Base-by-base conservation (phyloP, 1,139 yeast genomes). In the Kurtzmaniella quercitrusa region DNA sequence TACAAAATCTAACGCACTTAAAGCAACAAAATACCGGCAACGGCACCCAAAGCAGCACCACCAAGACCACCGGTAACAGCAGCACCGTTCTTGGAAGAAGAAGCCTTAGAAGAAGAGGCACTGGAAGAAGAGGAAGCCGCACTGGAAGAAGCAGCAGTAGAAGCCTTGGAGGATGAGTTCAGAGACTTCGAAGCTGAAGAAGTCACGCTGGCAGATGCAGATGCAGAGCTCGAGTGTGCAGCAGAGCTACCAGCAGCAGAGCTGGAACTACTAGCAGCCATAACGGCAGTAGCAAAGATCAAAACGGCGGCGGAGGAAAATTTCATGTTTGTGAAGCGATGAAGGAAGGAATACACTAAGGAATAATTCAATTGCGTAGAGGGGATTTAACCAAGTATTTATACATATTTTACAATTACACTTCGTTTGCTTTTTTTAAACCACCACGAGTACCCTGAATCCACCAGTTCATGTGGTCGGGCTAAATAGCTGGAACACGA, bases 11-110 rank as follows among this genome's bases (percentile, higher is more conserved):
- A 7, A 18, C 8, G 17, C 14, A 39, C 43, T 54, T 60, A 65
- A 49, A 65, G 55, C 53, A 64, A 62, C 46, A 62, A 54, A 43
- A 58, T 45, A 48, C 66, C 65, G 34, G 60, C 66, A 40, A 59
- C 46, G 31, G 62, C 68, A 44, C 61, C 65, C 41, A 62, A 51
- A 33, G 60, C 56, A 48, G 59, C 58, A 42, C 58, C 66, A 48
- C 50, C 53, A 41, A 49, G 50, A 42, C 54, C 60, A 39, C 52
- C 50, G 29, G 41, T 37, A 12, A 49, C 48, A n/a, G 47, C 53
- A 41, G 48, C 57, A 43, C 51, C 57, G 33, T 9, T 17, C 34
- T 37, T 37, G 25, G 21, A 21, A 11, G 38, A 34, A 18, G 39
- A 21, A 12, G 17, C 18, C 23, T 25, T 37, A 29, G 53, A 50